Conservation (phyloP, 352 stramenopile genomes). For the Hyphochytrium catenoides region DNA sequence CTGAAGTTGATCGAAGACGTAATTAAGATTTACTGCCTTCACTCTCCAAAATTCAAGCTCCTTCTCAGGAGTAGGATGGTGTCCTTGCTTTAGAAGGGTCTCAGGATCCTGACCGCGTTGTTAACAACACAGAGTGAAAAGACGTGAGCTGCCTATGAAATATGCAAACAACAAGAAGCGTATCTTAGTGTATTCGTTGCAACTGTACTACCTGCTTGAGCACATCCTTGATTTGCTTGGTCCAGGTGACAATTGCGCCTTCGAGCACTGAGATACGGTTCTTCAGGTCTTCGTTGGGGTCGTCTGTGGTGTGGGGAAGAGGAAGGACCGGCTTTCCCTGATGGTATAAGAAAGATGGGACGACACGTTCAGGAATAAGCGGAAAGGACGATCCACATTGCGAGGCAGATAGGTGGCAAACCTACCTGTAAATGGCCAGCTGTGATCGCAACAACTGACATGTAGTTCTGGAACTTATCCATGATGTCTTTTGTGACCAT, state of each 20-base stretch:
- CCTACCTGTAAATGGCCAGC: too few relatives aligned
- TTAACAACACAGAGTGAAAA: too few relatives aligned
- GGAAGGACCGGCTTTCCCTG: slow-evolving; percentile 89
- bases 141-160: too few relatives aligned
- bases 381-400: too few relatives aligned
- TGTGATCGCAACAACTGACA: slow-evolving; percentile 85
- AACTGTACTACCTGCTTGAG: too few relatives aligned
- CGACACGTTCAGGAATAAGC: too few relatives aligned
- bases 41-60: slow-evolving; percentile 96
- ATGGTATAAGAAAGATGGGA: too few relatives aligned
- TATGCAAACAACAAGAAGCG: too few relatives aligned
- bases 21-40: slow-evolving; percentile 83
- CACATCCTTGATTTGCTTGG: slow-evolving; percentile 96
- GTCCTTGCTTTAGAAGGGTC: slow-evolving; percentile 77
- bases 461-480: slow-evolving; percentile 89
- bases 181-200: too few relatives aligned
- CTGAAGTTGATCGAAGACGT: slow-evolving; percentile 78
- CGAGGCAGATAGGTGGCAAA: too few relatives aligned
- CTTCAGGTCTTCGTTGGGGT: slow-evolving; percentile 37
- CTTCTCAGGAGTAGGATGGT: slow-evolving; percentile 85
- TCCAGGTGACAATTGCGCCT: slow-evolving; percentile 93
- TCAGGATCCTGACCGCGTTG: slow-evolving; percentile 91
- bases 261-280: slow-evolving; percentile 89
- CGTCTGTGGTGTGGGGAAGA: slow-evolving; percentile 70
- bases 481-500: slow-evolving; percentile 87